Evolutionary conservation across 2,329 filamentous ascomycete genomes (phyloP).

Genomic region (Curvularia hawaiiensis): DNA sequence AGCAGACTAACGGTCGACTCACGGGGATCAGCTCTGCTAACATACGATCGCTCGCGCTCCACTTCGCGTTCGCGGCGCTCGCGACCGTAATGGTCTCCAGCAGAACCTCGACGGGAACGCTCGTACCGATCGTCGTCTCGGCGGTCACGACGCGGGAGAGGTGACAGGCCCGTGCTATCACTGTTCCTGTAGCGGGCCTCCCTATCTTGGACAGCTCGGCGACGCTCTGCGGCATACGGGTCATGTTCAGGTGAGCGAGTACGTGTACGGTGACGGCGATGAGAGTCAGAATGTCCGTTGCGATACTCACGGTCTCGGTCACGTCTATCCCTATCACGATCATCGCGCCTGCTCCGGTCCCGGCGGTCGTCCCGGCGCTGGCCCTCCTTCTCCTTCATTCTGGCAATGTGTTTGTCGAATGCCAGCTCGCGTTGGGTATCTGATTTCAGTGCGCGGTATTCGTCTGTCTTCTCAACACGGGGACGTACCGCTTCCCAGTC

Average conservation of each 20-base stretch:
- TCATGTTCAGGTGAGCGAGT: constrained; percentile 92
- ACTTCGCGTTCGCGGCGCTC: constrained; percentile 88
- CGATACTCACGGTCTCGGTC: constrained; percentile 49
- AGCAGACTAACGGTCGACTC: constrained; percentile 79
- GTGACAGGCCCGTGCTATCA: constrained; percentile 68
- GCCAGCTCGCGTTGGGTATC: constrained; percentile 83
- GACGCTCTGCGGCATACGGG: constrained; percentile 92
- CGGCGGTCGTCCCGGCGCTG: constrained; percentile 67
- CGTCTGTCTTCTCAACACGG: constrained; percentile 78
- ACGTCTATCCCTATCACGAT: constrained; percentile 49
- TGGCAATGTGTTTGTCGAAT: constrained; percentile 90
- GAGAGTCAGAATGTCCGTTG: constrained; percentile 47
- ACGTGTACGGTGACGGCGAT: constrained; percentile 59
- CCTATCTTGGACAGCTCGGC: constrained; percentile 90
- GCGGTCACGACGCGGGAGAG: constrained; percentile 52
- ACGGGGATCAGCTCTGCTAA: constrained; percentile 75
- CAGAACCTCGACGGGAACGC: constrained; percentile 64
- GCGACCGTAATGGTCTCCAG: constrained; percentile 73
- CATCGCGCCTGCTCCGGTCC: constrained; percentile 46
- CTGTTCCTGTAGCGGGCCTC: constrained; percentile 91
- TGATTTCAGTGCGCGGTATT: constrained; percentile 80
- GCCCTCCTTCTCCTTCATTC: constrained; percentile 84
- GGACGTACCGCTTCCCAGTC: constrained; percentile 87
- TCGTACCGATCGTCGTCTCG: constrained; percentile 47
- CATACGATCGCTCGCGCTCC: constrained; percentile 86